These are phyloP conservation scores for Alternaria sp. DNA, from an alignment of 2,329 filamentous ascomycete species.

Conservation along the genomic window DNA sequence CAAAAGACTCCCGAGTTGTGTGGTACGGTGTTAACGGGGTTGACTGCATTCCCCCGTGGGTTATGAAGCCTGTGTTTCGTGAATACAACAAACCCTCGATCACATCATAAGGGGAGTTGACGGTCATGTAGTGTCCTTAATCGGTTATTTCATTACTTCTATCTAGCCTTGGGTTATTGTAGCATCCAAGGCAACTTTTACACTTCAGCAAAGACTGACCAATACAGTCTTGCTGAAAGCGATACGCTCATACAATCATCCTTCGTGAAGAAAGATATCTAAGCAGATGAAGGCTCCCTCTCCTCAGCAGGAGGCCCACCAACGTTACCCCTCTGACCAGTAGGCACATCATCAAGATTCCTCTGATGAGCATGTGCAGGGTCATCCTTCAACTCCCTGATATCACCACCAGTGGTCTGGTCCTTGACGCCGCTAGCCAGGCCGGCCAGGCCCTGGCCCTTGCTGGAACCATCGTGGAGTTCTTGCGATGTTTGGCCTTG, in stretches of 20 bases:
- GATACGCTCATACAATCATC: background rate
- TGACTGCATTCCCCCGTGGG: background rate
- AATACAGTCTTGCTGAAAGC: background rate
- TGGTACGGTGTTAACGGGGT: background rate
- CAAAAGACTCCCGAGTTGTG: background rate
- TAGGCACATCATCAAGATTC: conserved; percentile 46
- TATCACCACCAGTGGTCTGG: conserved; percentile 12
- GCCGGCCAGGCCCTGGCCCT: conserved; percentile 55
- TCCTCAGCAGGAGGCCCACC: conserved; percentile 45
- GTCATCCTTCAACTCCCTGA: conserved; percentile 36
- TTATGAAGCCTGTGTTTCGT: background rate
- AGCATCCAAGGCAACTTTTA: too few species aligned
- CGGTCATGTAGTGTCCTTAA: background rate
- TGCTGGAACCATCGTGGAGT: conserved; percentile 54
- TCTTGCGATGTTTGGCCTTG: conserved; percentile 58
- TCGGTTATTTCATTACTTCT: background rate
- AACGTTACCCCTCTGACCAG: conserved; percentile 40
- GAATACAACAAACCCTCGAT: background rate
- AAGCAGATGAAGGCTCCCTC: conserved; percentile 28
- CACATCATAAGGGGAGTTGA: background rate
- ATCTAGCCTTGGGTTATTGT: background rate
- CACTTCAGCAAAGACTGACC: background rate
- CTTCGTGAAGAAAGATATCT: background rate
- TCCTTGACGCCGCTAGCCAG: conserved; percentile 37
- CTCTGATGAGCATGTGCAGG: conserved; percentile 47